Evolutionary conservation across 257 asterid genomes (phyloP).

Genomic region (Przewalskia tangutica): DNA sequence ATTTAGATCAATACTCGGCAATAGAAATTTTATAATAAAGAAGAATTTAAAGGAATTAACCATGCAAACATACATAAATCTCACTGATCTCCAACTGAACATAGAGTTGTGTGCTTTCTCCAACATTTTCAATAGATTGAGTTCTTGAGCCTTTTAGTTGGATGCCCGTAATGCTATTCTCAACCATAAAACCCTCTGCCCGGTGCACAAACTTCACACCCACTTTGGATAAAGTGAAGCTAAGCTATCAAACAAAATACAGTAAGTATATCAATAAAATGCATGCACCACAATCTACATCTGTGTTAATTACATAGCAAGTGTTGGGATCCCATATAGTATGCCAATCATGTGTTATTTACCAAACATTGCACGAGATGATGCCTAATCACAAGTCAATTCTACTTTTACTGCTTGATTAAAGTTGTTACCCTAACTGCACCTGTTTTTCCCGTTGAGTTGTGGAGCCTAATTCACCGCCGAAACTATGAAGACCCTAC

Average conservation of each 20-base stretch:
- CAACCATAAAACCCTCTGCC: slow-evolving; percentile 51
- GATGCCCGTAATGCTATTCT: slow-evolving; percentile 78
- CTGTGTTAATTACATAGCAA: neutral
- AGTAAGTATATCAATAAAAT: slow-evolving; percentile 10
- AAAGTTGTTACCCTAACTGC: neutral
- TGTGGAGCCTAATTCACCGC: too few relatives aligned
- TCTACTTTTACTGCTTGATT: neutral
- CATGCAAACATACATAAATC: slow-evolving; percentile 62
- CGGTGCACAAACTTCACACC: slow-evolving; percentile 61
- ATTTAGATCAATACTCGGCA: slow-evolving; percentile 8
- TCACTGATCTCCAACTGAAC: slow-evolving; percentile 82
- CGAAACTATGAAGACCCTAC: too few relatives aligned
- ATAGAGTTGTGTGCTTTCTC: slow-evolving; percentile 70
- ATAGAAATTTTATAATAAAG: neutral
- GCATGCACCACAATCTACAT: slow-evolving; percentile 4
- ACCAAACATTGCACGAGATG: neutral
- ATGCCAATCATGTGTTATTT: neutral
- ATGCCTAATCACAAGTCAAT: neutral
- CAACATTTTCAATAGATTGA: slow-evolving; percentile 57
- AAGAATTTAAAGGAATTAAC: slow-evolving; percentile 2
- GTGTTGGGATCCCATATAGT: neutral
- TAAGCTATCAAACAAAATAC: slow-evolving; percentile 34
- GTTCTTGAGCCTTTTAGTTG: slow-evolving; percentile 68
- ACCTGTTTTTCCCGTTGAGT: neutral
- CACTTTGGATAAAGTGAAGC: slow-evolving; percentile 81